Evolutionary conservation across 169 alveolate species (phyloP), one percentile per base, ranked within the genome.

Genomic region (Plasmodium knowlesi): DNA sequence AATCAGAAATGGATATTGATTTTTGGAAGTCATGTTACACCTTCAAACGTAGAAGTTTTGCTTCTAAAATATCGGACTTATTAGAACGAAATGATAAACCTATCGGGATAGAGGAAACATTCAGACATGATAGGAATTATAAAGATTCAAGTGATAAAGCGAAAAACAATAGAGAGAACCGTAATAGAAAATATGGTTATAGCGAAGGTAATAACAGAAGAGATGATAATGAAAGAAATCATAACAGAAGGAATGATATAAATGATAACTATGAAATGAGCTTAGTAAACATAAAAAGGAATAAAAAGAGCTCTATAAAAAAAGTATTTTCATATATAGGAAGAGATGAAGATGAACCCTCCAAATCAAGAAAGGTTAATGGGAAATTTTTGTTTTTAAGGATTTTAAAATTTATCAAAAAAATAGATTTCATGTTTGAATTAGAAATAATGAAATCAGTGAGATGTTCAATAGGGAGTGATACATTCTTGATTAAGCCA

Each of bases 361-460:
- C 5, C 74, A 25, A 5, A 6, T 61, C 10, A 61, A 61, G 74
- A 61, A 78, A 6, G 67, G 5, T 37, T 78, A 78, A 39, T 39
- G 19, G 14, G 16, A 78, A 78, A 78, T n/a, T 2, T 14, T 39
- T 78, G 10, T 78, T 78, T 1, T 34, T 4, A 34, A 78, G n/a
- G 54, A 6, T 37, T 16, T 39, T 39, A n/a, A 37, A 78, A 4
- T 10, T 78, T 16, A 16, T 78, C 25, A 32, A 78, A 41, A 78
- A 19, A 78, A n/a, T 28, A 78, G 84, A 78, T 78, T 78, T 14
- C 43, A 78, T 1, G 53, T 78, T 78, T 78, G 84, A 78, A 78
- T 39, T 78, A 78, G 70, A 78, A 78, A 19, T 78, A 1, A 39
- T 78, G 30, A 39, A 39, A 5, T 78, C 61, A 78, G 2, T 78